Evolutionary conservation across 169 alveolate genomes (phyloP).

Genomic region (Cryptosporidium sp.): DNA sequence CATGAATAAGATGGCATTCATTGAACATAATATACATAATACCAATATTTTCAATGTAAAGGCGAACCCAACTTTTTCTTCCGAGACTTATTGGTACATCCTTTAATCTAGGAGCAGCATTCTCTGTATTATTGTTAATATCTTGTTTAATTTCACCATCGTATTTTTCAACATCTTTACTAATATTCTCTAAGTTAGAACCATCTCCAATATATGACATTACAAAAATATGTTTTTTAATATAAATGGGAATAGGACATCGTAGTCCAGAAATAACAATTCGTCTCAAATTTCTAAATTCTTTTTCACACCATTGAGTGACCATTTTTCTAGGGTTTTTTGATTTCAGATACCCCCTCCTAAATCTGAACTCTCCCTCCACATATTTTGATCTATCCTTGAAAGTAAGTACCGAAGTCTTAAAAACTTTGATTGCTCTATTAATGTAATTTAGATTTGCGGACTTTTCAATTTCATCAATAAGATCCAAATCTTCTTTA

Average conservation of each 20-base stretch:
- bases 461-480: slow-evolving; percentile 53
- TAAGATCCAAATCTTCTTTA: slow-evolving; percentile 75
- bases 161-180: background rate
- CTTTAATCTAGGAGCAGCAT: slow-evolving; percentile 91
- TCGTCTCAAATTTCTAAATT: slow-evolving; percentile 95
- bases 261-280: slow-evolving; percentile 90
- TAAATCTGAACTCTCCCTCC: slow-evolving; percentile 98
- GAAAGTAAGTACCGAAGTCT: slow-evolving; percentile 97
- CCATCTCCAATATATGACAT: slow-evolving; percentile 88
- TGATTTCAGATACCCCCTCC: slow-evolving; percentile 92
- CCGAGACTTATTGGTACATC: slow-evolving; percentile 85
- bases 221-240: slow-evolving; percentile 95
- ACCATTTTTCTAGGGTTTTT: slow-evolving; percentile 99
- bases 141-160: background rate
- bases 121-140: slow-evolving; percentile 37
- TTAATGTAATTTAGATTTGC: slow-evolving; percentile 80
- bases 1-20: slow-evolving; percentile 97
- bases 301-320: slow-evolving; percentile 99
- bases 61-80: slow-evolving; percentile 79
- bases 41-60: slow-evolving; percentile 89
- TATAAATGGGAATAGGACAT: slow-evolving; percentile 94
- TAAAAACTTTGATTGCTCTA: slow-evolving; percentile 97
- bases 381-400: slow-evolving; percentile 98
- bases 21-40: slow-evolving; percentile 92
- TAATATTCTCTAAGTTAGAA: background rate